Evolutionary conservation across 1,284 basidiomycete species (phyloP), one percentile per base, ranked within the genome.

Genomic region (Ceratobasidium sp.): DNA sequence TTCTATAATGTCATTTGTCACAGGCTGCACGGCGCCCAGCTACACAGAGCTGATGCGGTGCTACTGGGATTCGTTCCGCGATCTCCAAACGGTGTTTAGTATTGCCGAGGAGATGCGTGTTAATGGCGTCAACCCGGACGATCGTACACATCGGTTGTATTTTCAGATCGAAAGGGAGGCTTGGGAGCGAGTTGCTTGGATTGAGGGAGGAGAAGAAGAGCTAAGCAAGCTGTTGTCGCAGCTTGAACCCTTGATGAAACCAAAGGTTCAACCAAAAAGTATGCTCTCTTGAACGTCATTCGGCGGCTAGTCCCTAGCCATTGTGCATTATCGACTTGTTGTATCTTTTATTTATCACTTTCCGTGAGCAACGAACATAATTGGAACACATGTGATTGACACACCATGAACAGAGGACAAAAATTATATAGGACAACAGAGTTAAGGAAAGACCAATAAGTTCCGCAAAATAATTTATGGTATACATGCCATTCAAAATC

Each of bases 41-140:
- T 96, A 95, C 79, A 94, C 94, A 77, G 91, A 95, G 78, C 82
- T 94, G 34, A 84, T 96, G 45, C 81, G 85, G 73, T 91, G 89
- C 12, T 86, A 86, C 32, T 96, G 94, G 93, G 79, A 80, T n/a
- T 86, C 83, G 70, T 94, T 94, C 82, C 84, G 85, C 17, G 92
- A 96, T 78, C 79, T 94, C 35, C 83, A 84, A 52, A 91, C 89
- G 20, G 88, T 94, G 0, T 83, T 84, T 62, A 84, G 85, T 27
- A 86, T 88, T 17, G 79, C 94, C 4, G 83, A 87, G 70, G 94
- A 96, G 78, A 96, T 96, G 94, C 78, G 81, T 25, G 82, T 86
- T 40, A 92, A 93, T 73, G 91, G 88, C 5, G 86, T 96, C 12
- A 82, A 81, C 50, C 80, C 86, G 56, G 88, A 94, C 75, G 77